A percentile compares a stretch with the other conserved stretches of the same genome.
phyloP scores from a whole-genome alignment of 805 yeast species.

The Candida jianshihensis region DNA sequence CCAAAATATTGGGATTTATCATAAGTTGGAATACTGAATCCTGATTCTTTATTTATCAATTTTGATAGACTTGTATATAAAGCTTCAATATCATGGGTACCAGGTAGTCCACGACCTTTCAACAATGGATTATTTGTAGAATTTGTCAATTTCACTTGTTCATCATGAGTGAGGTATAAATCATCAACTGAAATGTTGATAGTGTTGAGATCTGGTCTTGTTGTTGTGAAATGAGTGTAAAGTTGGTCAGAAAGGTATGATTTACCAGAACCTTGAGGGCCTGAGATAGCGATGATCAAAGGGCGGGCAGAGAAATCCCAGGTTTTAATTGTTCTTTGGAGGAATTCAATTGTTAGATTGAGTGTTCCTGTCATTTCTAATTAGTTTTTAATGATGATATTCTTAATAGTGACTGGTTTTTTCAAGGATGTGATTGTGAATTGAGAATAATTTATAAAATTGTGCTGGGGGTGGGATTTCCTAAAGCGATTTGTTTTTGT shows the following conservation, averaged over 20 bases:
- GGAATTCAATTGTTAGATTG: constrained; percentile 18
- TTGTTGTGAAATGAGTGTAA: constrained; percentile 23
- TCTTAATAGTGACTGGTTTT: too few species aligned
- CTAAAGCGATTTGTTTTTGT: too few species aligned
- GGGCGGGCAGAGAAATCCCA: constrained; percentile 30
- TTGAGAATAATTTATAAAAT: too few species aligned
- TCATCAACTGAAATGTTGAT: constrained; percentile 76
- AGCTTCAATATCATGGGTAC: constrained; percentile 70
- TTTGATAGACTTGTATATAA: constrained; percentile 27
- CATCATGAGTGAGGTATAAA: constrained; percentile 61
- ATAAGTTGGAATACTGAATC: constrained; percentile 52
- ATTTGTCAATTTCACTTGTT: constrained; percentile 43
- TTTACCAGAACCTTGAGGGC: constrained; percentile 79
- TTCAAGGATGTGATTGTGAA: too few species aligned
- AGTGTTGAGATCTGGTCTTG: constrained; percentile 31
- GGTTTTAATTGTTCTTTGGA: constrained; percentile 23
- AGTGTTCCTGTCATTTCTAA: too few species aligned
- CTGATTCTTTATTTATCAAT: constrained; percentile 21
- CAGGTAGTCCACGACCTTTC: constrained; percentile 85
- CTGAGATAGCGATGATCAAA: constrained; percentile 30
- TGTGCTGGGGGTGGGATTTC: too few species aligned
- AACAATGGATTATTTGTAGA: constrained; percentile 46
- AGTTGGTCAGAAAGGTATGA: constrained; percentile 46
- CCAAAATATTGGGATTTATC: constrained; percentile 72
- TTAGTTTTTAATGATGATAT: too few species aligned